These are phyloP conservation scores for Torulaspora pretoriensis DNA, from an alignment of 1,139 yeast genomes.

Conservation along the genomic window DNA sequence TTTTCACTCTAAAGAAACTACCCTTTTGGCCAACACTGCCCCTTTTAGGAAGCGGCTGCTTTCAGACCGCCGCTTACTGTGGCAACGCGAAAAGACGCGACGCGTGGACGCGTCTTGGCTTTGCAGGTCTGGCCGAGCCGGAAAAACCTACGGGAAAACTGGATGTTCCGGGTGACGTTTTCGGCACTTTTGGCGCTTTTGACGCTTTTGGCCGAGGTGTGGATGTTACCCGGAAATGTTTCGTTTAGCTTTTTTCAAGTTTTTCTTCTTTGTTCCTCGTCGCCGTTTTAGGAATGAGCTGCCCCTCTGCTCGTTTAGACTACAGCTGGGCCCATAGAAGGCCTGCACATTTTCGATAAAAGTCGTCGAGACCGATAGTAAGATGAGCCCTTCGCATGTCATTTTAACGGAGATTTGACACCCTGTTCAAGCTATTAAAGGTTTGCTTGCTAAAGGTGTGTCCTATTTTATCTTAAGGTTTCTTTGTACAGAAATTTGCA, in stretches of 20 bases:
- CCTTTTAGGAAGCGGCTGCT: not conserved
- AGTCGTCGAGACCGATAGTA: not conserved
- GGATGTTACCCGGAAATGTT: not conserved
- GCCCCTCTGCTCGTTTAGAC: conserved; percentile 5
- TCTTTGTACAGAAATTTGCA: no score
- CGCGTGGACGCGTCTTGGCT: not conserved
- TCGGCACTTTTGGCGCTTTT: no score
- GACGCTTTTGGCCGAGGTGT: no score
- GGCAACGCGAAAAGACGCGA: conserved; percentile 5
- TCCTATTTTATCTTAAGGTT: no score
- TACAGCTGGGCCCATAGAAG: not conserved
- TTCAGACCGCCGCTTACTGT: not conserved
- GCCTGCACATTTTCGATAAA: not conserved
- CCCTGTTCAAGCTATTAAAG: not conserved
- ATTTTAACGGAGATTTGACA: not conserved
- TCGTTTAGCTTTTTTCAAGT: not conserved
- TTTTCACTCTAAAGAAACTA: not conserved
- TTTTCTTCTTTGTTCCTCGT: not conserved
- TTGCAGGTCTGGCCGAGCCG: not conserved
- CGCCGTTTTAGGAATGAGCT: not conserved
- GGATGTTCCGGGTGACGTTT: not conserved
- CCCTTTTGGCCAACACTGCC: not conserved
- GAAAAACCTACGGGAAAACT: not conserved
- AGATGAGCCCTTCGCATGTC: not conserved
- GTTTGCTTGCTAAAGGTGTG: not conserved